These are phyloP conservation scores for Colletotrichum sp. DNA, from an alignment of 2,329 filamentous ascomycete genomes.

Conservation along the genomic window DNA sequence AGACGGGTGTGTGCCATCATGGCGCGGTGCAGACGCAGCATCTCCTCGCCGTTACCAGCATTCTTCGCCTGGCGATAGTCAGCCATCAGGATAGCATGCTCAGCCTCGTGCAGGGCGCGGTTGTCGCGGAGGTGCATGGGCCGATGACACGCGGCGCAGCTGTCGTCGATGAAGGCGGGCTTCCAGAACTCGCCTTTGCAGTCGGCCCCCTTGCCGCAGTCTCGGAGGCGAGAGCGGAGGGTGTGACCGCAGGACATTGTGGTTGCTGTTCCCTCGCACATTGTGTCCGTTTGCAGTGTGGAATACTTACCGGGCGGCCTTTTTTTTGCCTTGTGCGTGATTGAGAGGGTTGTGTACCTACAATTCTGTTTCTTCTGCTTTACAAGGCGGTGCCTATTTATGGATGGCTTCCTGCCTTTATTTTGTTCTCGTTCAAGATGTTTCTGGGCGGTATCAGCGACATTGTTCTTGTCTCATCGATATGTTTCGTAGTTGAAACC, in stretches of 20 bases:
- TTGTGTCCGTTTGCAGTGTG: background rate
- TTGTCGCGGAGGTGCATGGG: constrained; percentile 26
- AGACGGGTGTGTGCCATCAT: constrained; percentile 20
- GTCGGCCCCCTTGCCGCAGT: constrained; percentile 10
- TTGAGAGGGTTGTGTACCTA: background rate
- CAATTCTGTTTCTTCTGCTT: background rate
- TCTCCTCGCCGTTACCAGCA: constrained; percentile 24
- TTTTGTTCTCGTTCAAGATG: background rate
- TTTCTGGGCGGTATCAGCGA: background rate
- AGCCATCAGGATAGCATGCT: constrained; percentile 29
- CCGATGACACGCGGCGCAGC: constrained; percentile 42
- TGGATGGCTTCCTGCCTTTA: background rate
- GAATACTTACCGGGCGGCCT: background rate
- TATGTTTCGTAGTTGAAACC: background rate
- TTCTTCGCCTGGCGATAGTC: constrained; percentile 30
- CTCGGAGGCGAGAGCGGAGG: constrained; percentile 20
- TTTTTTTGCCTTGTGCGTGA: background rate
- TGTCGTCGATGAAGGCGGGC: constrained; percentile 33
- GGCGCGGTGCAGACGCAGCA: constrained; percentile 26
- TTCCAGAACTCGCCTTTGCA: background rate
- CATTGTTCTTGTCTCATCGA: background rate
- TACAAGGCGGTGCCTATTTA: constrained; percentile 21
- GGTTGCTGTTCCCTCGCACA: constrained; percentile 28
- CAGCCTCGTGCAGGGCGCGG: constrained; percentile 30
- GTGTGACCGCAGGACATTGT: constrained; percentile 30